phyloP scores from a whole-genome alignment of 176 grass and related monocot genomes.

The Lolium multiflorum region DNA sequence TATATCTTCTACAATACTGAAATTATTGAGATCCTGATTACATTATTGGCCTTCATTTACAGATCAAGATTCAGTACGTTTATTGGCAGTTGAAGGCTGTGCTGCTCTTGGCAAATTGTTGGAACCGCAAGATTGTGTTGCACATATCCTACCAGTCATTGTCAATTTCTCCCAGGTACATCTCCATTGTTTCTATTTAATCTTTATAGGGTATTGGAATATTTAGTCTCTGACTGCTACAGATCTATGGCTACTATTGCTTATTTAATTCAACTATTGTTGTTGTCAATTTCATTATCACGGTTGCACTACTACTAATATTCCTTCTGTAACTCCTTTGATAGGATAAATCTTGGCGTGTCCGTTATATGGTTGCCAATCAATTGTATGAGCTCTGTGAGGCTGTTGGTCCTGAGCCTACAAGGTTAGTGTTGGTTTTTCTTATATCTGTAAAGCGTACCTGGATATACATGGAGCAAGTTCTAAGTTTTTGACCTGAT shows the following conservation, averaged over 20 bases:
- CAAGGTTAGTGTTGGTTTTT: too few relatives aligned
- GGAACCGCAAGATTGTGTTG: constrained; percentile 91
- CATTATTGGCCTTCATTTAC: constrained; percentile 31
- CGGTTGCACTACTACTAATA: constrained; percentile 6
- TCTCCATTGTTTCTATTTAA: not conserved
- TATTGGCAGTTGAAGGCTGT: constrained; percentile 95
- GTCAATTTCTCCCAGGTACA: constrained; percentile 91
- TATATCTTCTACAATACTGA: not conserved
- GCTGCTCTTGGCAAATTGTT: constrained; percentile 91
- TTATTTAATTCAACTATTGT: constrained; percentile 22
- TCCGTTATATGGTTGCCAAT: too few relatives aligned
- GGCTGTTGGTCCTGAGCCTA: too few relatives aligned
- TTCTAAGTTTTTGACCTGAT: too few relatives aligned
- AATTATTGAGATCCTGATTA: not conserved
- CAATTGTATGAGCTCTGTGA: too few relatives aligned
- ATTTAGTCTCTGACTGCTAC: not conserved
- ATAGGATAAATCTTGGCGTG: too few relatives aligned
- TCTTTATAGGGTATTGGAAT: constrained; percentile 1
- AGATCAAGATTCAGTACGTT: constrained; percentile 96
- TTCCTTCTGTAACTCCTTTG: not conserved
- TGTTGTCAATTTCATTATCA: not conserved
- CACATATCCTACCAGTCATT: constrained; percentile 88
- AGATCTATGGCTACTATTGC: constrained; percentile 27
- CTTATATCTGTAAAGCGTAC: too few relatives aligned
- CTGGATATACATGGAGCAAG: too few relatives aligned